A percentile compares a stretch with the other conserved stretches of the same genome.
Conservation (phyloP, 2,329 filamentous ascomycete genomes). For the Rhexocercosporidium sp. region DNA sequence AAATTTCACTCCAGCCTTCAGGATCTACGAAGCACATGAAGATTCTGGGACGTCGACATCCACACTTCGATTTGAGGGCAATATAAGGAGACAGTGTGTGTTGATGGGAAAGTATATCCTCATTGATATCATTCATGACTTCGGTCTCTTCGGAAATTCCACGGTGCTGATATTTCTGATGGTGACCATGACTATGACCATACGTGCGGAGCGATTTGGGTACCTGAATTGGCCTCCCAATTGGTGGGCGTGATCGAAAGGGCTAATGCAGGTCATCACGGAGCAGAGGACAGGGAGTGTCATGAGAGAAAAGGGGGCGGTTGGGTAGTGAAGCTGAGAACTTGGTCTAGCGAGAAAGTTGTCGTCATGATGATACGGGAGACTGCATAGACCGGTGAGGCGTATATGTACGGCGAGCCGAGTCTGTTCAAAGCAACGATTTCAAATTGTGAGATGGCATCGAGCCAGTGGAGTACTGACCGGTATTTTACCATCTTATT, state of each 20-base stretch:
- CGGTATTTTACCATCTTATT: too few species aligned
- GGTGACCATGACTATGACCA: not conserved
- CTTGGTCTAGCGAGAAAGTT: constrained; percentile 7
- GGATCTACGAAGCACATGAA: not conserved
- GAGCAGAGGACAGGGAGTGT: constrained; percentile 2
- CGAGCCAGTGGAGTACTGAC: not conserved
- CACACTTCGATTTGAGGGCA: not conserved
- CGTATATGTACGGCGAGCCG: constrained; percentile 11
- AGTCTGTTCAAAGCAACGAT: not conserved
- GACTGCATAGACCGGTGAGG: constrained; percentile 1
- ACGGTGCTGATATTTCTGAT: not conserved
- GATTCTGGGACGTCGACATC: not conserved
- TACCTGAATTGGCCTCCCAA: constrained; percentile 4
- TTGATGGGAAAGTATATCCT: not conserved
- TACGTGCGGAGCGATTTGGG: not conserved
- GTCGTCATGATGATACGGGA: not conserved
- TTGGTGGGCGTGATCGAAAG: not conserved
- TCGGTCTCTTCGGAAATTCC: not conserved
- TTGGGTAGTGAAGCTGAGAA: not conserved
- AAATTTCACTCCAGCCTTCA: not conserved
- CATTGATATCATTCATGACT: not conserved
- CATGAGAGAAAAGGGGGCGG: constrained; percentile 1
- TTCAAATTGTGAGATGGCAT: not conserved
- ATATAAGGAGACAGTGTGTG: not conserved
- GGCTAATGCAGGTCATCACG: constrained; percentile 3